Evolutionary conservation across 169 alveolate genomes (phyloP), one percentile per base, ranked within the genome.

Genomic region (Cryptosporidium bovis): DNA sequence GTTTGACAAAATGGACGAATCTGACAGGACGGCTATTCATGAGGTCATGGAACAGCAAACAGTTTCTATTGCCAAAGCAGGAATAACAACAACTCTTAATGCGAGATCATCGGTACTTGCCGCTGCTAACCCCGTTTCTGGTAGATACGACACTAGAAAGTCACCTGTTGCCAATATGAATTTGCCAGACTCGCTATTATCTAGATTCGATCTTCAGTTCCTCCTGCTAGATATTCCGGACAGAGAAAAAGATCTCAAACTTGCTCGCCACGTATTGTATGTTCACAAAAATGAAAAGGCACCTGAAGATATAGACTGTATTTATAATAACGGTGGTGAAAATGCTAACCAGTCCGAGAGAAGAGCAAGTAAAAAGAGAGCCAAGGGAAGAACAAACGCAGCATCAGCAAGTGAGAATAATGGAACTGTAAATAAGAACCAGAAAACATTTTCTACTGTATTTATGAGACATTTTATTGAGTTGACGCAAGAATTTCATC

Each of bases 41-140:
- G 99, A 98, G 92, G 99, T 97, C 15, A 96, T 97, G 99, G 99
- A 98, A 91, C 98, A 98, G 90, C 97, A 98, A 93, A 97, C 99
- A 15, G 99, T 98, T 2, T 94, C 98, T 33, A 97, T 98, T 68
- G 99, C 99, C 3, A 98, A 98, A 92, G 99, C 99, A 31, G 99
- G 99, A 12, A 95, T 96, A 55, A 94, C 97, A 15, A 94, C 98
- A 27, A 92, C 96, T 36, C 82, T 96, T 62, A 95, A 95, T 90
- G 97, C 91, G 1, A 90, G 99, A 83, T 93, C 98, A 1, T 94
- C 99, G 3, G 97, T 98, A 31, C 90, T 98, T 89, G 99, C 99
- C 1, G 99, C 99, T 10, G 99, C 99, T 6, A 98, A 98, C 90
- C 99, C 99, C 7, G 89, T 96, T 15, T 96, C 95, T 83, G 99